Conservation (phyloP, 176 grass and related monocot genomes). For the Stipa capillata region DNA sequence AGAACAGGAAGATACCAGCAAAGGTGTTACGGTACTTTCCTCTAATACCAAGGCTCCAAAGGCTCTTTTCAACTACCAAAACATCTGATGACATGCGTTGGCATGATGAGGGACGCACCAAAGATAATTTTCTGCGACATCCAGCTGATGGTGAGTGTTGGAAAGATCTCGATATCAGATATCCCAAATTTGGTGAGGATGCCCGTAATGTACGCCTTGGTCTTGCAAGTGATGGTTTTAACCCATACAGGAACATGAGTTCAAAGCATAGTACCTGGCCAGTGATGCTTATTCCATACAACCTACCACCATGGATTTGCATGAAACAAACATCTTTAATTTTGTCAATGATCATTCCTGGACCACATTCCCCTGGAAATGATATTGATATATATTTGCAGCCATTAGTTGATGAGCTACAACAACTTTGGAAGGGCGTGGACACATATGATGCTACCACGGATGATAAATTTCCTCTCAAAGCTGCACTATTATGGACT, state of each 20-base stretch:
- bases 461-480: neutral
- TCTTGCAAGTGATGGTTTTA: neutral
- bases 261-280: neutral
- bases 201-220: neutral
- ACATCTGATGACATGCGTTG: neutral
- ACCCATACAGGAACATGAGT: neutral
- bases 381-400: neutral
- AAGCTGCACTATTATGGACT: constrained; percentile 21
- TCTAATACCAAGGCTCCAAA: constrained; percentile 11
- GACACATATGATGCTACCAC: constrained; percentile 18
- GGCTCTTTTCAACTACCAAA: constrained; percentile 8
- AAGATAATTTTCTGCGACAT: neutral
- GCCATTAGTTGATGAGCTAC: neutral
- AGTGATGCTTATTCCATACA: constrained; percentile 19
- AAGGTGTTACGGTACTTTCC: constrained; percentile 31
- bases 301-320: neutral
- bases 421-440: neutral
- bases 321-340: neutral
- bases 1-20: neutral
- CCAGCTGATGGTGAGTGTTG: neutral
- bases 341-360: neutral
- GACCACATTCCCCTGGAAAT: neutral
- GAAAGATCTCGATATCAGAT: neutral
- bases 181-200: neutral
- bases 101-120: constrained; percentile 17